Evolutionary conservation across 805 yeast species (phyloP), one percentile per base, ranked within the genome.

Genomic region (Yueomyces sinensis): DNA sequence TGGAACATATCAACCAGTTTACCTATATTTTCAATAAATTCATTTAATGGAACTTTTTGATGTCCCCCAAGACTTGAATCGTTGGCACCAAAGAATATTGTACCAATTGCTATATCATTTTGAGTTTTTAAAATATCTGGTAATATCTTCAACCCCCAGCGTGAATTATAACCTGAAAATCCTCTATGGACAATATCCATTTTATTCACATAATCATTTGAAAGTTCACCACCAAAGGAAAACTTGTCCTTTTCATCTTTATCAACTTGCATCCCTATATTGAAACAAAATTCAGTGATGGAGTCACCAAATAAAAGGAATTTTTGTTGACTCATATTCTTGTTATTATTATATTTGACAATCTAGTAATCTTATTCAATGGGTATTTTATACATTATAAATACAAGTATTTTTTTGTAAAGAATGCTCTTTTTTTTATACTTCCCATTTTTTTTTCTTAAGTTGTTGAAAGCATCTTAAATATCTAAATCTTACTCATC

Each of bases 71-170:
- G 42, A 3, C 70, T 65, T 0, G 79, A 65, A 52, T 86, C 96
- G 49, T 86, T 86, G 13, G 94, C 70, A 4, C 95, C 95, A 45
- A 82, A 74, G 50, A 80, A 84, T 2, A 84, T 58, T 9, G 75
- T 71, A 38, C 74, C 62, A 9, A 66, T 42, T 3, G 42, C 56
- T 33, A 72, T 58, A 5, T 46, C 59, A 32, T 69, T 56, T 40
- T 75, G 82, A 4, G 54, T 46, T 17, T 65, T 60, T 24, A 83
- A 54, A 11, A 78, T 58, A 29, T 62, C 56, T n/a, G 71, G 70
- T 4, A 70, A 45, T 4, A 82, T 44, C 32, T 62, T 55, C 9
- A 62, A 47, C 0, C 72, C 84, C 58, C 76, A 76, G 25, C 72
- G 68, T 0, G 86, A 58, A 44, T 68, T 82, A 59, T 82, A 86